Evolutionary conservation across 2,329 filamentous ascomycete species (phyloP).

Genomic region (Fusarium dimerum): DNA sequence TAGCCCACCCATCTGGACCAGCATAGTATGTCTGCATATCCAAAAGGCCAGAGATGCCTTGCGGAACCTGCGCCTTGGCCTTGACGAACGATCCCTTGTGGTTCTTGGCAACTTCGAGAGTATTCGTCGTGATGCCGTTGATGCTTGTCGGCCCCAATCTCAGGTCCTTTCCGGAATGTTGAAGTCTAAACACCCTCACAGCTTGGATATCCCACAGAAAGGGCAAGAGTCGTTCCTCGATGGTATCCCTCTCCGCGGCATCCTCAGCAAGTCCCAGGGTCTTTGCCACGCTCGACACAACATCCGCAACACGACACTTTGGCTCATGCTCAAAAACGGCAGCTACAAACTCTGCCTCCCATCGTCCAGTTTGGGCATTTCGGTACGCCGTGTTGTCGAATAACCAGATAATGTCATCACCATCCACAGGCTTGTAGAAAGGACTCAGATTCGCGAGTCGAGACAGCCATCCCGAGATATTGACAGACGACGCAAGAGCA

Average conservation of each 20-base stretch:
- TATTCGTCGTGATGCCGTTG: slow-evolving; percentile 71
- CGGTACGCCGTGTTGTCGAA: slow-evolving; percentile 86
- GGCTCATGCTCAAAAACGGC: slow-evolving; percentile 77
- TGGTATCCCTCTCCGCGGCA: slow-evolving; percentile 57
- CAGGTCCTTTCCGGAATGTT: slow-evolving; percentile 52
- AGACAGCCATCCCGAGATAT: slow-evolving; percentile 39
- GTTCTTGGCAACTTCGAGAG: slow-evolving; percentile 51
- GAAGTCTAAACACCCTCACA: slow-evolving; percentile 65
- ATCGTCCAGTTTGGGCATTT: slow-evolving; percentile 48
- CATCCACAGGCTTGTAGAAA: slow-evolving; percentile 58
- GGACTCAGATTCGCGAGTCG: slow-evolving; percentile 58
- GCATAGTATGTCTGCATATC: slow-evolving; percentile 74
- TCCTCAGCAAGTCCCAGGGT: slow-evolving; percentile 66
- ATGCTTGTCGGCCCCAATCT: slow-evolving; percentile 69
- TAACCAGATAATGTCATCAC: slow-evolving; percentile 78
- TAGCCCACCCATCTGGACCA: slow-evolving; percentile 75
- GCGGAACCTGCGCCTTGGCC: slow-evolving; percentile 51
- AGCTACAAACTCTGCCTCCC: slow-evolving; percentile 82
- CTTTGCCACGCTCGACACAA: slow-evolving; percentile 70
- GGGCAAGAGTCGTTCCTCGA: slow-evolving; percentile 70
- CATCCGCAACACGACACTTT: slow-evolving; percentile 65
- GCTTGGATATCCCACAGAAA: slow-evolving; percentile 78
- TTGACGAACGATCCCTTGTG: slow-evolving; percentile 48
- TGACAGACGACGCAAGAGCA: slow-evolving; percentile 32
- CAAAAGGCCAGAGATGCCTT: slow-evolving; percentile 54